Evolutionary conservation across 169 alveolate species (phyloP), one percentile per base, ranked within the genome.

Genomic region (Plasmodium ovale): DNA sequence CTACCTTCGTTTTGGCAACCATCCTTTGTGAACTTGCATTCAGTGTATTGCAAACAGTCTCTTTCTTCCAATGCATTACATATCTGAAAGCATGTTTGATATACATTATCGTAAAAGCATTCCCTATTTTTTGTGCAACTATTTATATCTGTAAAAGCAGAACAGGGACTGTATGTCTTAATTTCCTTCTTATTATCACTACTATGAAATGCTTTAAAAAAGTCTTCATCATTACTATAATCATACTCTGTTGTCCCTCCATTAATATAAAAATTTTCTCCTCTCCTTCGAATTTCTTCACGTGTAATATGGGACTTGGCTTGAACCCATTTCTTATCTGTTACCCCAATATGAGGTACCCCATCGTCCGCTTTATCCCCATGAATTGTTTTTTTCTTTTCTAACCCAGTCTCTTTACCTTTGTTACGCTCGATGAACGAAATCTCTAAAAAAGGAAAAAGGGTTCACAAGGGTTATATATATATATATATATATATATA

Each of bases 1-100:
- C 9, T 74, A 74, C 88, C 88, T 60, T 74, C 68, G 62, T 74
- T 74, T 62, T 74, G 69, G 39, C 88, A 74, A 12, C 77, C 68
- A 10, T 64, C 53, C n/a, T 29, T 44, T 19, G 53, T 29, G 27
- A 25, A 1, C 65, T 74, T 74, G 59, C 88, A 74, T 65, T 74
- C 88, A 0, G 65, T 60, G 19, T 60, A 74, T 39, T 21, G 39
- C 14, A 33, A 74, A 53, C 88, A 74, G 2, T 74, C 74, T 3
- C 25, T 16, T 62, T 60, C 88, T 25, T 53, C 65, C 42, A 74
- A n/a, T 16, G 9, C 21, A 27, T 31, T 60, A 54, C 88, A 74
- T 29, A 60, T 74, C 27, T 60, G 88, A 65, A 74, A 74, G 44
- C 88, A 74, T 14, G 77, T 12, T 49, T 62, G 44, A 47, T 74